Evolutionary conservation across 805 yeast genomes (phyloP), one percentile per base, ranked within the genome.

Genomic region (Diddensiella caesifluorescens): DNA sequence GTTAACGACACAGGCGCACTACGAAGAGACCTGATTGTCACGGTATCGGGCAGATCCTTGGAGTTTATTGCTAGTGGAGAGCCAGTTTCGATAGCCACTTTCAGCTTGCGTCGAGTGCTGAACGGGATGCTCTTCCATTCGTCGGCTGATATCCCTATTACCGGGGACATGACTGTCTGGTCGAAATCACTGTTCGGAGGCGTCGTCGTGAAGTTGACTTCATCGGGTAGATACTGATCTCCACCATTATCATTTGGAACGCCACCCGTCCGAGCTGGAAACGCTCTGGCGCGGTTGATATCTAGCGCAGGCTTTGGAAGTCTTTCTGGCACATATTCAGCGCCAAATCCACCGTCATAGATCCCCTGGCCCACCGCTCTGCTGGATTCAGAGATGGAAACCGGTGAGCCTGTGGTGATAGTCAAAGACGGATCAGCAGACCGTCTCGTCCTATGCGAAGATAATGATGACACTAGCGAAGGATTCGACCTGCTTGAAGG

Each of bases 91-190:
- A 49, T 28, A 3, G 46, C 47, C 16, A 22, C 38, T 31, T 41
- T 45, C 20, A 52, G 45, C 34, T 51, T 52, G 5, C 46, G 39
- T 9, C 56, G 45, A 10, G 53, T 44, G 23, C 45, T 41, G 34
- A 52, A 52, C 16, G 56, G 56, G 19, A 52, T 40, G 15, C 43
- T 36, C 29, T 41, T 48, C 54, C 54, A 52, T 15, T 52, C 56
- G n/a, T 32, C 23, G 13, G 48, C 56, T 6, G 49, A 26, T n/a
- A 49, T 35, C 3, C 52, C 52, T 25, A 47, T 26, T 12, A 48
- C 45, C 2, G 53, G 53, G 3, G 50, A 46, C 3, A 45, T 28
- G 3, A 45, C 32, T 6, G 15, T 7, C 13, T 6, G 13, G 13
- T 13, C 18, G 9, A 12, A 25, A 9, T 25, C 10, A 9, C 22